Base-by-base conservation (phyloP, 345 rosid species). In the Mangifera indica region DNA sequence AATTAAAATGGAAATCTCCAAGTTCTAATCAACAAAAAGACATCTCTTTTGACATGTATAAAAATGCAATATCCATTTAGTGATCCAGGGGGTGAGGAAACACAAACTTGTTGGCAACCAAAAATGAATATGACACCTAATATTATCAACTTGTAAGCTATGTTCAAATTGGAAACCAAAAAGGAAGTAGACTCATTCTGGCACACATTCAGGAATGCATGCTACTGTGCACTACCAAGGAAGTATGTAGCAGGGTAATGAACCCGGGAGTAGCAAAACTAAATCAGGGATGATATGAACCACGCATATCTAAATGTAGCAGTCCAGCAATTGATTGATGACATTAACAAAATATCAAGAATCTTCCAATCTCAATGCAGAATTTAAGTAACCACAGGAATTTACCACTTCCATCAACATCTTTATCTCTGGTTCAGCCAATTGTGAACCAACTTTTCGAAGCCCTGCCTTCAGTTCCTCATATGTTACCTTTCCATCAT, bases 341-440 rank as follows among this genome's bases (percentile, higher is more conserved):
- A 56, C 2, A 37, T 37, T 37, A 37, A 37, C 2, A 49, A 65
- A 71, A 51, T 48, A 74, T 20, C 37, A 72, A 54, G 32, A 21
- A 72, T 9, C 40, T 60, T 62, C 4, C 34, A 53, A 54, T 59
- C 55, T 17, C 4, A 34, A 11, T 11, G 3, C 58, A 44, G 20
- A 51, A 29, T 24, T 29, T 3, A 37, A 53, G 18, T 12, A 37
- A 60, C 5, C n/a, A 69, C 25, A 15, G 5, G 44, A 57, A 74
- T 42, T 76, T 88, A 95, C 99, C 88, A 88, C 97, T 92, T 95
- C 99, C 99, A 95, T 92, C 74, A 95, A 80, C 98, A 95, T 87
- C 85, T 82, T 91, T 71, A 95, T 92, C 89, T 95, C 99, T 5
- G 93, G 88, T 78, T 95, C 99, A 52, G 86, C 91, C 76, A 95